Conservation (phyloP, 2,329 filamentous ascomycete genomes). For the Pyrenophora tritici-repentis region DNA sequence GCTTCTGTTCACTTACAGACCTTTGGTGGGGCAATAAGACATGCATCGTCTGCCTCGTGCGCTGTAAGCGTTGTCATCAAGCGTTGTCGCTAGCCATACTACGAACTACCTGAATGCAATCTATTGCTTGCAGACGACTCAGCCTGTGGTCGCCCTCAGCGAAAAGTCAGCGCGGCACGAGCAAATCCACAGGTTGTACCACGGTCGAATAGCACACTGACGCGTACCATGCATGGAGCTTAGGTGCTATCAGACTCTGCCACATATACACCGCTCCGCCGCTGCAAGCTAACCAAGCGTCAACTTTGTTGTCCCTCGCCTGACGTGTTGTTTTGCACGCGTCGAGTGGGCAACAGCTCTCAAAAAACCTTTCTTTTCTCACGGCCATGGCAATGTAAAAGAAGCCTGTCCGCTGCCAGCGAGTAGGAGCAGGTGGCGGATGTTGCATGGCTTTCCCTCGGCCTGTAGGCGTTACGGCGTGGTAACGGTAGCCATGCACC, state of each 20-base stretch:
- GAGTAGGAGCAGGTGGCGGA: constrained; percentile 11
- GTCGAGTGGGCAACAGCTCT: constrained; percentile 24
- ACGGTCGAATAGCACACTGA: constrained; percentile 35
- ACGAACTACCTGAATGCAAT: too few species aligned
- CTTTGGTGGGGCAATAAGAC: too few species aligned
- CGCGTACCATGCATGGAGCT: constrained; percentile 42
- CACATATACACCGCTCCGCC: constrained; percentile 11
- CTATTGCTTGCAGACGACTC: too few species aligned
- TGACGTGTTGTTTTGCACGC: constrained; percentile 28
- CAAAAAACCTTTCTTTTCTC: neutral
- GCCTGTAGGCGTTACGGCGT: constrained; percentile 18
- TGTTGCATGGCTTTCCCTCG: constrained; percentile 6
- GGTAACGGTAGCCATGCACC: constrained; percentile 21
- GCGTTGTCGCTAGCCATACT: too few species aligned
- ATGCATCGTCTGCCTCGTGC: too few species aligned
- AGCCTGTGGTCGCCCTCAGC: too few species aligned
- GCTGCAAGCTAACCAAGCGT: constrained; percentile 12
- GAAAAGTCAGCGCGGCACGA: neutral
- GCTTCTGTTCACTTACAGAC: too few species aligned
- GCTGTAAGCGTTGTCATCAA: too few species aligned
- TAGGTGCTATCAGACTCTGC: constrained; percentile 21
- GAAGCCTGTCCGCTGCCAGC: constrained; percentile 4
- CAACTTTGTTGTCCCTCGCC: constrained; percentile 17
- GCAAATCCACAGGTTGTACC: neutral
- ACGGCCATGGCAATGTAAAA: constrained; percentile 6